A percentile compares a stretch with the other conserved stretches of the same genome.
These are phyloP conservation scores for Acidiella bohemica DNA, from an alignment of 495 filamentous ascomycete species.

Conservation along the genomic window DNA sequence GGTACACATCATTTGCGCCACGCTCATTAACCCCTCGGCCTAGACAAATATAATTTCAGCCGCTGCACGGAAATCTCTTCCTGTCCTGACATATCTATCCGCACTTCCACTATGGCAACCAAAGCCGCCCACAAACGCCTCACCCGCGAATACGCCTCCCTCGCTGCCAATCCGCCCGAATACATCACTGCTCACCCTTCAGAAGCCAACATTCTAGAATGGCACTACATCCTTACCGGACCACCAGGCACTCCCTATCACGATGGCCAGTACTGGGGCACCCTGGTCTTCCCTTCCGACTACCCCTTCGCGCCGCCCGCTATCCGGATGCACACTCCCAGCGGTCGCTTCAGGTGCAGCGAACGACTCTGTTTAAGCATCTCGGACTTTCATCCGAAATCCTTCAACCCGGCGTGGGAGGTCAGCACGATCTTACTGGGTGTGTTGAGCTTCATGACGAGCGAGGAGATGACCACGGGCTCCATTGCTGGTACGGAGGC, in stretches of 20 bases:
- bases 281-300: constrained; percentile 83
- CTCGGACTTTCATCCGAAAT: constrained; percentile 91
- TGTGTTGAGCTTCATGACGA: constrained; percentile 92
- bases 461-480: constrained; percentile 97
- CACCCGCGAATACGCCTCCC: constrained; percentile 84
- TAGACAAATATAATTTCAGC: too few relatives aligned
- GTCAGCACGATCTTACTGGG: constrained; percentile 93
- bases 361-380: constrained; percentile 89
- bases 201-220: constrained; percentile 91
- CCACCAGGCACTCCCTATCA: constrained; percentile 92
- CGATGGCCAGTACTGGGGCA: constrained; percentile 95
- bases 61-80: too few relatives aligned
- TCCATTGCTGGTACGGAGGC: constrained; percentile 64
- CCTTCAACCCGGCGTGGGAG: constrained; percentile 98
- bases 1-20: too few relatives aligned
- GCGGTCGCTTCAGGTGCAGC: constrained; percentile 84
- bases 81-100: too few relatives aligned
- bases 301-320: constrained; percentile 96
- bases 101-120: constrained; percentile 30
- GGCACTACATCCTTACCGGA: constrained; percentile 93
- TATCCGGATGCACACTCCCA: constrained; percentile 97
- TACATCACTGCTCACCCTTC: constrained; percentile 91
- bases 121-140: constrained; percentile 38
- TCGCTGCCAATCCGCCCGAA: constrained; percentile 81
- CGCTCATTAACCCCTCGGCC: too few relatives aligned